phyloP scores from a whole-genome alignment of 345 rosid species.

The Brassica carinata region DNA sequence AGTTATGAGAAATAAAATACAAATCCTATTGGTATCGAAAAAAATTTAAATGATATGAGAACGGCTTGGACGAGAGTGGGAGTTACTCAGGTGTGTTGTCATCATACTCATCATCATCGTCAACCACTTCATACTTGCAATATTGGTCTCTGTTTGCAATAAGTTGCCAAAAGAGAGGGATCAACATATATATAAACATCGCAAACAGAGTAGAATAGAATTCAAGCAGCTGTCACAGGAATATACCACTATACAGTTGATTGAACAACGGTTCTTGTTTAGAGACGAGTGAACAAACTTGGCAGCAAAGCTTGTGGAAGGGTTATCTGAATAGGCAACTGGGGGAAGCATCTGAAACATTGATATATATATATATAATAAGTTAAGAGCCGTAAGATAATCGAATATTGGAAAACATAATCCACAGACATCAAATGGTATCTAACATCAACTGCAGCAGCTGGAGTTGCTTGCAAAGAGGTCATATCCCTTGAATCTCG shows the following conservation, averaged over 20 bases:
- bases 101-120: constrained; percentile 30
- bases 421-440: constrained; percentile 2
- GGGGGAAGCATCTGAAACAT: constrained; percentile 81
- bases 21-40: neutral
- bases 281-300: constrained; percentile 81
- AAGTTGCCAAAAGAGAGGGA: too few relatives aligned
- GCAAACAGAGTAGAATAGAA: too few relatives aligned
- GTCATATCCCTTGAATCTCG: constrained; percentile 81
- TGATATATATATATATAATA: neutral
- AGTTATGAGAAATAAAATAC: constrained; percentile 12
- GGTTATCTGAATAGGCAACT: constrained; percentile 87
- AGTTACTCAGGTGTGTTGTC: constrained; percentile 10
- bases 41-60: too few relatives aligned
- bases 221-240: too few relatives aligned
- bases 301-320: constrained; percentile 93
- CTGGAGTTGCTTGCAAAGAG: constrained; percentile 78
- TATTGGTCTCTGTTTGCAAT: constrained; percentile 47
- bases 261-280: too few relatives aligned
- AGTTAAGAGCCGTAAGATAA: too few relatives aligned
- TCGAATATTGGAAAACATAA: neutral
- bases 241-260: too few relatives aligned
- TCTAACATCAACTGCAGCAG: constrained; percentile 90
- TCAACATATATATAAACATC: too few relatives aligned
- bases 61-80: neutral
- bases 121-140: constrained; percentile 48